These are phyloP conservation scores for Nemania abortiva DNA, from an alignment of 2,329 filamentous ascomycete species.

Conservation along the genomic window DNA sequence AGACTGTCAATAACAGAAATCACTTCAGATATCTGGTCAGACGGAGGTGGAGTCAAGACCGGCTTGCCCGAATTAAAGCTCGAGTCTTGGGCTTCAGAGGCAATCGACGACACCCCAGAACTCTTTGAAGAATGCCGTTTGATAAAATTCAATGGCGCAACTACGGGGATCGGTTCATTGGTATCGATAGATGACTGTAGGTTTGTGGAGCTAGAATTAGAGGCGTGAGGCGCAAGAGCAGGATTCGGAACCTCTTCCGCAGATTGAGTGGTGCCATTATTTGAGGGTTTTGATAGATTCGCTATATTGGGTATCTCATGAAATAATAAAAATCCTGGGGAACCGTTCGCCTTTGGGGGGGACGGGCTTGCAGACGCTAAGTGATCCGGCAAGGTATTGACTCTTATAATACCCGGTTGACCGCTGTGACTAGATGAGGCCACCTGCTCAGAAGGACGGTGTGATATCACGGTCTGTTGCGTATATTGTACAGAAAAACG, in stretches of 20 bases:
- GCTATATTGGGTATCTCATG: conserved; percentile 42
- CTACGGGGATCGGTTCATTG: conserved; percentile 35
- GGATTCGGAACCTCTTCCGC: conserved; percentile 6
- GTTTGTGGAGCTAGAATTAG: conserved; percentile 13
- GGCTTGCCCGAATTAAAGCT: conserved; percentile 4
- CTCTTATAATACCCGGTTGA: conserved; percentile 37
- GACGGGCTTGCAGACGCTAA: conserved; percentile 28
- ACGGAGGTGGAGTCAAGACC: not conserved
- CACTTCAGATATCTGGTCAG: conserved; percentile 38
- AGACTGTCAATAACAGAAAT: conserved; percentile 37
- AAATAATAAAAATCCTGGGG: conserved; percentile 45
- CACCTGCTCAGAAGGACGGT: conserved; percentile 12
- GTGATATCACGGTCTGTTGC: conserved; percentile 8
- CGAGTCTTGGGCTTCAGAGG: conserved; percentile 18
- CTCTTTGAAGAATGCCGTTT: conserved; percentile 40
- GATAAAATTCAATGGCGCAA: conserved; percentile 43
- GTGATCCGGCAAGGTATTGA: conserved; percentile 41
- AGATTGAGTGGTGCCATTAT: not conserved
- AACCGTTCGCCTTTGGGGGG: conserved; percentile 37
- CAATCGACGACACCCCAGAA: conserved; percentile 30
- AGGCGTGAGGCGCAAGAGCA: not conserved
- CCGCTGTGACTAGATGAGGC: conserved; percentile 13
- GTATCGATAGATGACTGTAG: conserved; percentile 15
- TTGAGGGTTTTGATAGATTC: conserved; percentile 13
- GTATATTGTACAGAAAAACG: not conserved